Evolutionary conservation across 345 rosid genomes (phyloP), one percentile per base, ranked within the genome.

Genomic region (Triadica sebifera): DNA sequence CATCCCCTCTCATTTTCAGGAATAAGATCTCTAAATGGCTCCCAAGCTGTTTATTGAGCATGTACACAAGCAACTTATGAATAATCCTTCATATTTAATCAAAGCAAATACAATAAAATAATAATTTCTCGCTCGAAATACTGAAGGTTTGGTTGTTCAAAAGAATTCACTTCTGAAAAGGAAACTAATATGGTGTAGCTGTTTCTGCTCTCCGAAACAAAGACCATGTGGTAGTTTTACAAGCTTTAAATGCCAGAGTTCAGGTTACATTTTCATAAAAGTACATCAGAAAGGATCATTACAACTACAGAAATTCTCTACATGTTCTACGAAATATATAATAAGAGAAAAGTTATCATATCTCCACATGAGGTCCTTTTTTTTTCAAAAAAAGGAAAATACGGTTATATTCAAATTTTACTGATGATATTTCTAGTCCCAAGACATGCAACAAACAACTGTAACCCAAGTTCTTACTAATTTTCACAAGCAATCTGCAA

Each of bases 1-100:
- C 90, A 64, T 24, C 73, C 85, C 78, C 98, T 89, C 81, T 94
- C 97, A 58, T 83, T 82, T 83, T 88, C 97, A 16, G 98, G 97
- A 81, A 94, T 92, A 65, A 88, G 93, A 84, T 94, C 98, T 79
- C 94, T 87, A 79, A 94, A 94, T 46, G 89, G 80, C 84, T 94
- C 98, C 98, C 98, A 94, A 67, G 94, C 98, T 94, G 86, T 24
- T 50, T 4, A 65, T 52, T 17, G 67, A 74, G 19, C 13, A 68
- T 50, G 63, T 10, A 49, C n/a, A 72, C 24, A 72, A 71, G 25
- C 60, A 69, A 62, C 51, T 39, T 51, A 29, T 72, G 37, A 57
- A 53, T 58, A 45, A 24, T 37, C 34, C 39, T 43, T 46, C 52
- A 78, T 53, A 38, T 39, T 45, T 51, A 58, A 76, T 58, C 51